Conservation (phyloP, 2,329 filamentous ascomycete genomes). For the Madurella mycetomatis region DNA sequence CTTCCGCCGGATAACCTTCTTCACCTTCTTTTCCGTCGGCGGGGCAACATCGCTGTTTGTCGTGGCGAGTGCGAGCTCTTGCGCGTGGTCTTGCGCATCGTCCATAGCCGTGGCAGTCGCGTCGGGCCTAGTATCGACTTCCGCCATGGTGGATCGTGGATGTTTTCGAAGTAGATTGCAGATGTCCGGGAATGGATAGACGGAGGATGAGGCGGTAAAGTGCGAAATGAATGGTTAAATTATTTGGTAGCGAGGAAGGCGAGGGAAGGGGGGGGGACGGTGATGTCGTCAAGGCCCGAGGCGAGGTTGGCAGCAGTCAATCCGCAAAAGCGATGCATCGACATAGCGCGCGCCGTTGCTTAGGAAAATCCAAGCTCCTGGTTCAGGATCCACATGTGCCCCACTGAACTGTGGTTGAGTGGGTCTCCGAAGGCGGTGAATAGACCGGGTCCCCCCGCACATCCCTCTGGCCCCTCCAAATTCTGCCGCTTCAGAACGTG, state of each 20-base stretch:
- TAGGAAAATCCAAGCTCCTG: no score
- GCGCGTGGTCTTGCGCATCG: constrained; percentile 22
- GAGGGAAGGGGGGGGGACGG: no score
- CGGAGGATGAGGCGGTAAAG: background rate
- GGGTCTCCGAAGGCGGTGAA: constrained; percentile 16
- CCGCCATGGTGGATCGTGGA: constrained; percentile 21
- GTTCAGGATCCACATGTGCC: no score
- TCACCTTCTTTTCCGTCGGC: constrained; percentile 61
- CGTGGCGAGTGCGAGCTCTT: constrained; percentile 34
- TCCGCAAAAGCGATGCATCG: no score
- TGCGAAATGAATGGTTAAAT: no score
- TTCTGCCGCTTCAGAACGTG: constrained; percentile 27
- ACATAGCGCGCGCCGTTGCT: no score
- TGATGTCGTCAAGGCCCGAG: no score
- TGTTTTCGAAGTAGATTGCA: background rate
- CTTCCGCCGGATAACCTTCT: constrained; percentile 90
- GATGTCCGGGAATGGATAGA: background rate
- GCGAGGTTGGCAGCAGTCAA: no score
- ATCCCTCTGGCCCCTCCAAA: constrained; percentile 22
- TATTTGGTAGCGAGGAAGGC: no score
- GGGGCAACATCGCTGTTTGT: constrained; percentile 43
- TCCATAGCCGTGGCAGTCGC: constrained; percentile 7
- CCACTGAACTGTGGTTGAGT: background rate
- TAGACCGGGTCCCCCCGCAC: background rate
- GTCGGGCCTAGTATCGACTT: constrained; percentile 21